These are phyloP conservation scores for Phytophthora pistaciae DNA, from an alignment of 352 stramenopile genomes.

Conservation along the genomic window DNA sequence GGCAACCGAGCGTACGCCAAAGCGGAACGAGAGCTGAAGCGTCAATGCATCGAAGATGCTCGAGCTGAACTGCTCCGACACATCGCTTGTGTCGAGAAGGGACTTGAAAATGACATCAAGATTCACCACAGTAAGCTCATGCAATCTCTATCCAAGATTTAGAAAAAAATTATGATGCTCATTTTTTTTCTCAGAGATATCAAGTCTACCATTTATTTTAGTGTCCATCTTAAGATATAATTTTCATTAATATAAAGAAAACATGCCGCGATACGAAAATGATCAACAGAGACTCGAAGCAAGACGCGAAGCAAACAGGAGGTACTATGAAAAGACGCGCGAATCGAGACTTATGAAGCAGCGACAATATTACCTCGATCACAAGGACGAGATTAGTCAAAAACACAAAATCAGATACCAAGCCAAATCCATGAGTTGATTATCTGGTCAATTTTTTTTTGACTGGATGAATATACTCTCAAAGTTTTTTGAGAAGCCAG, in stretches of 20 bases:
- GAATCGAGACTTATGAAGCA: neutral
- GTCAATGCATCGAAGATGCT: neutral
- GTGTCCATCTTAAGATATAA: too few relatives aligned
- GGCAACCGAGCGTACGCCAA: neutral
- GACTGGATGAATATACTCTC: too few relatives aligned
- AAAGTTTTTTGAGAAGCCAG: too few relatives aligned
- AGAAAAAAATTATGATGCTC: too few relatives aligned
- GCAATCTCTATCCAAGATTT: neutral
- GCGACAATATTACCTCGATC: neutral
- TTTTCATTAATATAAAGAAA: too few relatives aligned
- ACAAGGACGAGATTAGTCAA: neutral
- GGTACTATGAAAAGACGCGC: neutral
- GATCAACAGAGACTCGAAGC: neutral
- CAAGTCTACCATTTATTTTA: too few relatives aligned
- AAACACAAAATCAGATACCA: neutral
- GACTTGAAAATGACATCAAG: neutral
- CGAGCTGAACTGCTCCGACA: neutral
- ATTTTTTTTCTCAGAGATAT: too few relatives aligned
- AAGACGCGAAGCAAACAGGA: neutral
- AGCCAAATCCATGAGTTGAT: too few relatives aligned
- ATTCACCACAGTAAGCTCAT: neutral
- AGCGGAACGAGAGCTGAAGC: neutral
- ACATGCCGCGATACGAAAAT: too few relatives aligned
- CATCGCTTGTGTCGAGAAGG: neutral
- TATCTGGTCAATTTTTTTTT: too few relatives aligned